Evolutionary conservation across 164 flowering plant genomes (phyloP), one percentile per base, ranked within the genome.

Genomic region (Umbellularia californica): DNA sequence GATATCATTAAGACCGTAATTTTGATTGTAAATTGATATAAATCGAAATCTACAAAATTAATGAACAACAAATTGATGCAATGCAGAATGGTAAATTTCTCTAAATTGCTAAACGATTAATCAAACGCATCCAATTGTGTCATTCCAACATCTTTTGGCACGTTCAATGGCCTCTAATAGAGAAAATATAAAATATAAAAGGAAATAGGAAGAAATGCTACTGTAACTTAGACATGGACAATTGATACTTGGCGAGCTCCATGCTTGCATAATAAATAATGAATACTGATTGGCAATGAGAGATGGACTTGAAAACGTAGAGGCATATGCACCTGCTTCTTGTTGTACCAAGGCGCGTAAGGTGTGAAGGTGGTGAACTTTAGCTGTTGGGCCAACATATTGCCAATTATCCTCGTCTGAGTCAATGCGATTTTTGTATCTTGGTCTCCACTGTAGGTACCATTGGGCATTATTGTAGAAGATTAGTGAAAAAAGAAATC

Each of bases 361-460:
- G 50, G 70, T 60, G 83, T 80, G 63, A 78, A 72, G 17, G 82
- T 68, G 14, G 70, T 3, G 13, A 84, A 78, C 80, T 83, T 73
- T 66, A 80, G 24, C n/a, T 81, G 71, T 60, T 77, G 72, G 3
- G 87, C 85, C 52, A 84, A 65, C 30, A 72, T 75, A 15, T 86
- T 80, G 55, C 86, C 81, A 55, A 86, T 84, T 62, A 80, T 82
- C 76, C 85, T 84, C 20, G 87, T 81, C 72, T 83, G 84, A 51
- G 88, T 86, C 7, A 84, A 74, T 51, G 88, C 84, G 52, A 84
- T 78, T 30, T 75, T 81, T 9, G 86, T 58, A 74, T 85, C 88
- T 75, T 85, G 88, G 60, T 85, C 88, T 27, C 88, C 86, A 78
- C 88, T 84, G 78, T 50, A 74, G 47, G 47, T 41, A 41, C 10